A percentile compares a stretch with the other conserved stretches of the same genome.
phyloP scores from a whole-genome alignment of 768 basidiomycete genomes.

The Botryobasidium botryosum region DNA sequence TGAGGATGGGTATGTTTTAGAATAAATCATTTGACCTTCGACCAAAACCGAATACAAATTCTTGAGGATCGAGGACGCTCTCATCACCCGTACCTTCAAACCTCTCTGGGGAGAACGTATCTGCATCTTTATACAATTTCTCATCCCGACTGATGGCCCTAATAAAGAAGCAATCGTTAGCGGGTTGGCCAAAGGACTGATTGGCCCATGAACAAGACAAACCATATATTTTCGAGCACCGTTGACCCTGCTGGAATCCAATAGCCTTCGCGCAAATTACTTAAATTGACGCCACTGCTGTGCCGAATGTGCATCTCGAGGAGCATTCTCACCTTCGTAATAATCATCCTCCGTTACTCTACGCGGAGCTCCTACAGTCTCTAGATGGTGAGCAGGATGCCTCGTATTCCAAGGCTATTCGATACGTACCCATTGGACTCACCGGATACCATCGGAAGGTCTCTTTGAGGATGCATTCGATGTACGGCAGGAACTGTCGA shows the following conservation, averaged over 20 bases:
- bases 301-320: too few species aligned
- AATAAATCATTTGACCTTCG: not conserved
- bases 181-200: not conserved
- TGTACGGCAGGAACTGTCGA: conserved; percentile 11
- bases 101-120: conserved; percentile 7
- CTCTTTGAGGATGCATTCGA: conserved; percentile 12
- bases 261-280: too few species aligned
- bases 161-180: too few species aligned
- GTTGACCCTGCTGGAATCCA: conserved; percentile 5
- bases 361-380: conserved; percentile 5
- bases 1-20: too few species aligned
- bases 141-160: conserved; percentile 6
- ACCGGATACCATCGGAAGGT: conserved; percentile 11
- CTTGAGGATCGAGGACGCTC: not conserved
- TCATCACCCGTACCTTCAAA: not conserved
- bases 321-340: too few species aligned
- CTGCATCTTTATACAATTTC: not conserved
- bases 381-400: too few species aligned
- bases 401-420: too few species aligned
- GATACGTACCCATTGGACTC: not conserved
- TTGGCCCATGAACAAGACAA: not conserved
- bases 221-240: conserved; percentile 4
- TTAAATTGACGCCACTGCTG: too few species aligned
- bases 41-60: not conserved
- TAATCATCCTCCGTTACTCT: conserved; percentile 5